These are phyloP conservation scores for Rhizopus stolonifer DNA, from an alignment of 371 early-diverging fungal species.

Conservation along the genomic window DNA sequence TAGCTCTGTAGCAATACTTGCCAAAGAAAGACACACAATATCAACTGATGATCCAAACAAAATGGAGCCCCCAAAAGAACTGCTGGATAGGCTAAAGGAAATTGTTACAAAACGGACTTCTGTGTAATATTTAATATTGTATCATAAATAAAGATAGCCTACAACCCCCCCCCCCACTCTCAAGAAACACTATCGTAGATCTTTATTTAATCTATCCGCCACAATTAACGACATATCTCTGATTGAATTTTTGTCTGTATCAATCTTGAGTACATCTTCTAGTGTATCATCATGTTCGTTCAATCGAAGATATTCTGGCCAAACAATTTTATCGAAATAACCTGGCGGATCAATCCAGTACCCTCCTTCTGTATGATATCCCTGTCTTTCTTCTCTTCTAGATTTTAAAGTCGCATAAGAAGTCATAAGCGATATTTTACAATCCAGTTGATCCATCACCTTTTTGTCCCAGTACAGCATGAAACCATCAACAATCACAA, in stretches of 20 bases:
- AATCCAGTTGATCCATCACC: slow-evolving; percentile 54
- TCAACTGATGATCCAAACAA: slow-evolving; percentile 9
- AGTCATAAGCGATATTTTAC: slow-evolving; percentile 64
- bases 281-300: slow-evolving; percentile 17
- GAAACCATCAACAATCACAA: slow-evolving; percentile 84
- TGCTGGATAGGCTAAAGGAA: slow-evolving; percentile 34
- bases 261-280: slow-evolving; percentile 20
- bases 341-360: slow-evolving; percentile 86
- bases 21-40: slow-evolving; percentile 13
- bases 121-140: neutral
- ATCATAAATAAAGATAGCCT: neutral
- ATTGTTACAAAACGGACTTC: slow-evolving; percentile 17
- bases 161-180: no score
- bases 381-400: slow-evolving; percentile 67
- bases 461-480: slow-evolving; percentile 59
- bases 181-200: neutral
- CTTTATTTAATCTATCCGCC: slow-evolving; percentile 6
- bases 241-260: slow-evolving; percentile 29
- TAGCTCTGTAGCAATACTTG: slow-evolving; percentile 20
- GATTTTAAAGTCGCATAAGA: slow-evolving; percentile 59
- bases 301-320: slow-evolving; percentile 72
- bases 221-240: slow-evolving; percentile 24
- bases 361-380: slow-evolving; percentile 68
- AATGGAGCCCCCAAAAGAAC: slow-evolving; percentile 26
- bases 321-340: slow-evolving; percentile 83